Percentiles rank a stretch among this genome's conserved stretches.
Conservation (phyloP, 768 basidiomycete species). For the Boletus subparvulus region DNA sequence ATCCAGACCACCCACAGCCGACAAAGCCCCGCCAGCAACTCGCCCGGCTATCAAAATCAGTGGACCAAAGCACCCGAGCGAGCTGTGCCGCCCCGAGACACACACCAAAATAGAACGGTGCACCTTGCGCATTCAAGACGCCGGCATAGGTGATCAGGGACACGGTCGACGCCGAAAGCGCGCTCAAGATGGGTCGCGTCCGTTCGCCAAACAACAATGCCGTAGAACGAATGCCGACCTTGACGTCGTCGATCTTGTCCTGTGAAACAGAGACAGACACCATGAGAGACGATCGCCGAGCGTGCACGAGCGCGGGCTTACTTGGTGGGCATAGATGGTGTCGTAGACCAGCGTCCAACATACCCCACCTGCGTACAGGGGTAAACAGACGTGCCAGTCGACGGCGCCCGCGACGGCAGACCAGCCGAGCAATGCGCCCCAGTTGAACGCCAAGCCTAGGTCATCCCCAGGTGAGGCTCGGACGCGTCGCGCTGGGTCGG, state of each 20-base stretch:
- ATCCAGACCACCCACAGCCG: conserved; percentile 85
- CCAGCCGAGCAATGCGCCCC: conserved; percentile 96
- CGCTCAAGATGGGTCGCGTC: conserved; percentile 72
- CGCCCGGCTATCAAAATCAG: conserved; percentile 69
- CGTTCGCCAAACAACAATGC: conserved; percentile 84
- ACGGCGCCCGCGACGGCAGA: conserved; percentile 84
- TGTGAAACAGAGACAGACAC: conserved; percentile 29
- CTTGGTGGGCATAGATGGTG: conserved; percentile 97
- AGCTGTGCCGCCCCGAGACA: conserved; percentile 75
- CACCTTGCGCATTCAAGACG: conserved; percentile 71
- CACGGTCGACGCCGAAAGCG: conserved; percentile 71
- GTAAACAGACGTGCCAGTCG: conserved; percentile 79
- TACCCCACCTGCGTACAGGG: conserved; percentile 86
- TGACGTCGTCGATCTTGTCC: conserved; percentile 91
- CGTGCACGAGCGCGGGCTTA: conserved; percentile 27
- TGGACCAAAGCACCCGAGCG: conserved; percentile 67
- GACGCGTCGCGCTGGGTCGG: background rate
- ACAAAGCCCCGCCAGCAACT: conserved; percentile 93
- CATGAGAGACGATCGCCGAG: background rate
- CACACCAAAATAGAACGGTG: conserved; percentile 78
- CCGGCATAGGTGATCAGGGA: conserved; percentile 79
- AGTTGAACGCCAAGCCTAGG: conserved; percentile 91
- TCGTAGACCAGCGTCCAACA: conserved; percentile 98
- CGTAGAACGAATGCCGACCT: conserved; percentile 88
- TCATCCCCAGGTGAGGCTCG: background rate